A percentile compares a stretch with the other conserved stretches of the same genome.
These are phyloP conservation scores for Pseudocercospora eumusae DNA, from an alignment of 2,329 filamentous ascomycete species.

Conservation along the genomic window DNA sequence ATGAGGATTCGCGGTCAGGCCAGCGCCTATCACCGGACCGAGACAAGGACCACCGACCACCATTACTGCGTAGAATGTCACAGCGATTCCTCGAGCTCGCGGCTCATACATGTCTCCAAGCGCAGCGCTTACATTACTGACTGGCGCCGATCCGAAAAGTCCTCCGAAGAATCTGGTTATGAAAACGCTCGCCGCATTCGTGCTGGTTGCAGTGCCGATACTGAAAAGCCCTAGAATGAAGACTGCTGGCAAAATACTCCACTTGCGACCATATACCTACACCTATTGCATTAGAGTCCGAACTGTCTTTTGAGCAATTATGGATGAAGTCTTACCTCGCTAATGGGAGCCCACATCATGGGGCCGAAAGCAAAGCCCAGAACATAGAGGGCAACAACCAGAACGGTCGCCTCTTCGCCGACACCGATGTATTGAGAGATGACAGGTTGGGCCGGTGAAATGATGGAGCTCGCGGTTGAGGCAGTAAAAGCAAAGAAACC, in stretches of 20 bases:
- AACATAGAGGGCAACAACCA: slow-evolving; percentile 52
- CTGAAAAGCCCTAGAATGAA: slow-evolving; percentile 49
- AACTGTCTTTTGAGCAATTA: slow-evolving; percentile 42
- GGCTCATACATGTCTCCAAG: slow-evolving; percentile 49
- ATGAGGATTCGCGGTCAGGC: slow-evolving; percentile 42
- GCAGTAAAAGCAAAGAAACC: slow-evolving; percentile 49
- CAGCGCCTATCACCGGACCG: slow-evolving; percentile 47
- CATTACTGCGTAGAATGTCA: slow-evolving; percentile 45
- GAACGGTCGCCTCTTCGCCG: slow-evolving; percentile 48
- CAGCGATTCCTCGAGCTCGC: slow-evolving; percentile 43
- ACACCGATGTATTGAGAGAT: slow-evolving; percentile 50
- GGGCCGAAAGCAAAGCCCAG: slow-evolving; percentile 46
- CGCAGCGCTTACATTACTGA: slow-evolving; percentile 48
- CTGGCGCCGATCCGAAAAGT: slow-evolving; percentile 48
- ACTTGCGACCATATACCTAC: slow-evolving; percentile 47
- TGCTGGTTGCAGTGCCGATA: slow-evolving; percentile 48
- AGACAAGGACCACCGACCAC: slow-evolving; percentile 46
- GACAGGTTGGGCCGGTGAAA: slow-evolving; percentile 48
- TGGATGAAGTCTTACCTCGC: slow-evolving; percentile 22
- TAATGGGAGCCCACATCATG: slow-evolving; percentile 26
- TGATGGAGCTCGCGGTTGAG: slow-evolving; percentile 51
- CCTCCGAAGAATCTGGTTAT: slow-evolving; percentile 50
- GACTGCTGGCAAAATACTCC: slow-evolving; percentile 49
- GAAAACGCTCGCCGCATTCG: slow-evolving; percentile 42
- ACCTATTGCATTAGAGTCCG: not conserved